phyloP scores from a whole-genome alignment of 2,329 filamentous ascomycete species.

The Paracamarosporium sp. region DNA sequence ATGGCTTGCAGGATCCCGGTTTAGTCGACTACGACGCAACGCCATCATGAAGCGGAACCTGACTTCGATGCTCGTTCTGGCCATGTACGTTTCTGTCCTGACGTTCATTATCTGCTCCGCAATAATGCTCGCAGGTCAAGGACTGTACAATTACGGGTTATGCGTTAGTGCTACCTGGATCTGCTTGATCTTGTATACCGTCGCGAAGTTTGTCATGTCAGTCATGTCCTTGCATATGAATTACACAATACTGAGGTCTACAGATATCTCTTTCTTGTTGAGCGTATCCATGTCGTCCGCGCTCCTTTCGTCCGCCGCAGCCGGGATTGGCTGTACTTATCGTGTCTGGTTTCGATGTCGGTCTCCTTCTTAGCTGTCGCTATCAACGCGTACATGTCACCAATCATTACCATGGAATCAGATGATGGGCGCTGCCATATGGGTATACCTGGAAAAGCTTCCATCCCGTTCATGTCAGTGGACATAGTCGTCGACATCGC shows the following conservation, averaged over 20 bases:
- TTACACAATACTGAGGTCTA: background rate
- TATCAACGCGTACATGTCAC: conserved; percentile 33
- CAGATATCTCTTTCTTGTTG: conserved; percentile 48
- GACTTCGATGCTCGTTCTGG: conserved; percentile 21
- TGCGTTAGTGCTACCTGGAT: conserved; percentile 44
- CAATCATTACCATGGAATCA: conserved; percentile 33
- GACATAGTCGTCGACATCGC: conserved; percentile 43
- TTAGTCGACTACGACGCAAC: conserved; percentile 14
- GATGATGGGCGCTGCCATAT: conserved; percentile 44
- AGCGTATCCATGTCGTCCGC: conserved; percentile 47
- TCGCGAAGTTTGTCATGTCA: conserved; percentile 36
- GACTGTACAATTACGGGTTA: conserved; percentile 26
- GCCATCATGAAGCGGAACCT: conserved; percentile 19
- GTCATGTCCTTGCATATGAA: background rate
- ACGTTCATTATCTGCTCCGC: conserved; percentile 25
- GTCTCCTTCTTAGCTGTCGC: conserved; percentile 29
- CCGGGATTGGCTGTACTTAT: conserved; percentile 42
- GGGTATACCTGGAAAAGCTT: conserved; percentile 40
- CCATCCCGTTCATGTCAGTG: conserved; percentile 43
- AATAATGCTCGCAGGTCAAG: conserved; percentile 37
- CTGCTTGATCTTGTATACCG: conserved; percentile 47
- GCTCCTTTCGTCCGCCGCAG: conserved; percentile 34
- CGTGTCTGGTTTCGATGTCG: conserved; percentile 29
- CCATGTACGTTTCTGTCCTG: conserved; percentile 23
- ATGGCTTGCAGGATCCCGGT: conserved; percentile 14